phyloP scores from a whole-genome alignment of 495 filamentous ascomycete species.

The Haplographium delicatum region DNA sequence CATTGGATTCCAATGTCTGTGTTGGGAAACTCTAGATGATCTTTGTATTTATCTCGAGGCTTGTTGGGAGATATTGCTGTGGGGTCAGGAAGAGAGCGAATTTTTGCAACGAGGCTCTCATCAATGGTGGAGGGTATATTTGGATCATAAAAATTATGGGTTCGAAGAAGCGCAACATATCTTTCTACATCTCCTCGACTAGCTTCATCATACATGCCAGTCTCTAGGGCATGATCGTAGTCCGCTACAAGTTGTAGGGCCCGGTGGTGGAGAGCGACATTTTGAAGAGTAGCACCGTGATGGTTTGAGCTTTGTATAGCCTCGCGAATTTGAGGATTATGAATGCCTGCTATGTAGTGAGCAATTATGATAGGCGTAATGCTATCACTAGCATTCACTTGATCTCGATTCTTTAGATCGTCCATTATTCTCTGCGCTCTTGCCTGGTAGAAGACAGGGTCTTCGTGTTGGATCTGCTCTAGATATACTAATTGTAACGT shows the following conservation, averaged over 20 bases:
- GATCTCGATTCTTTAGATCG: slow-evolving; percentile 26
- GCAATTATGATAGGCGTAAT: slow-evolving; percentile 23
- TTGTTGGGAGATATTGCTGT: slow-evolving; percentile 19
- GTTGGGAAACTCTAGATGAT: slow-evolving; percentile 67
- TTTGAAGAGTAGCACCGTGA: slow-evolving; percentile 29
- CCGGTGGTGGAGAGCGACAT: slow-evolving; percentile 30
- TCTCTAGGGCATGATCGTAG: slow-evolving; percentile 41
- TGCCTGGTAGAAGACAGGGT: slow-evolving; percentile 35
- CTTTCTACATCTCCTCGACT: slow-evolving; percentile 28
- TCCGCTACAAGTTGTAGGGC: slow-evolving; percentile 41
- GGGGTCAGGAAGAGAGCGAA: slow-evolving; percentile 27
- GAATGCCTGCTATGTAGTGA: slow-evolving; percentile 43
- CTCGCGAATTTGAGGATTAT: slow-evolving; percentile 29
- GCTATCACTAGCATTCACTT: slow-evolving; percentile 14
- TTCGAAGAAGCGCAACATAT: slow-evolving; percentile 38
- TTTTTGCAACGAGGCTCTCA: slow-evolving; percentile 11
- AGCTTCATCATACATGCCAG: slow-evolving; percentile 31
- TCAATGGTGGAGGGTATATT: background rate
- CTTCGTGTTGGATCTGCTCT: slow-evolving; percentile 40
- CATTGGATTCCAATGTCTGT: slow-evolving; percentile 65
- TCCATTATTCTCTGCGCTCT: slow-evolving; percentile 34
- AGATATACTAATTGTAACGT: slow-evolving; percentile 43
- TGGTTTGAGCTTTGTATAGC: slow-evolving; percentile 28
- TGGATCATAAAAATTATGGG: background rate
- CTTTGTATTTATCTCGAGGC: slow-evolving; percentile 39